A percentile compares a stretch with the other conserved stretches of the same genome.
phyloP scores from a whole-genome alignment of 495 filamentous ascomycete species.

The Cercophora samala region DNA sequence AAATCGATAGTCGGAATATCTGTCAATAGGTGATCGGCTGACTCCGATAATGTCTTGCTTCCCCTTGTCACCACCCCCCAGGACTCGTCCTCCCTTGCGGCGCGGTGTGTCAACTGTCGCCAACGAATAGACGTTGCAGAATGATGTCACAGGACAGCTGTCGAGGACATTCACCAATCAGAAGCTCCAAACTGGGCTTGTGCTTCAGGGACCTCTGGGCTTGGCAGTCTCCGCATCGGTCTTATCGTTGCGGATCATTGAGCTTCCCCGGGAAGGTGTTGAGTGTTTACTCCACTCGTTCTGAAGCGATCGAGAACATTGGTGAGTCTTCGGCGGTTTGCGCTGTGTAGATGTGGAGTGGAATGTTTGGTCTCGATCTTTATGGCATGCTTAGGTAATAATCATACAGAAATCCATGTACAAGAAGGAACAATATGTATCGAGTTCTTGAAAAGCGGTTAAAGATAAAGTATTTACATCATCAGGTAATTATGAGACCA shows the following conservation, averaged over 20 bases:
- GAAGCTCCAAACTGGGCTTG: not conserved
- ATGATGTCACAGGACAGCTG: conserved; percentile 32
- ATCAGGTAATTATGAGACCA: not conserved
- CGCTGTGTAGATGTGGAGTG: not conserved
- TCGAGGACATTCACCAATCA: conserved; percentile 9
- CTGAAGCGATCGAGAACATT: not conserved
- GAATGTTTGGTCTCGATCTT: no score
- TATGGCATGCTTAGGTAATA: not conserved
- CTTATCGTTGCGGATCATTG: not conserved
- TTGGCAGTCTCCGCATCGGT: not conserved
- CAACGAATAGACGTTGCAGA: conserved; percentile 20
- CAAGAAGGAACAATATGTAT: no score
- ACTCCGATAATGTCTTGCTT: conserved; percentile 1
- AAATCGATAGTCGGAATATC: not conserved
- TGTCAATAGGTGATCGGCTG: conserved; percentile 7
- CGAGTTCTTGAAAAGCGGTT: not conserved
- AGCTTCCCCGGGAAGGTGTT: not conserved
- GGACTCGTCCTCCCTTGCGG: not conserved
- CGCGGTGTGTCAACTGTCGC: conserved; percentile 6
- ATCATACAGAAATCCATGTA: no score
- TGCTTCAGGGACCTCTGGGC: not conserved
- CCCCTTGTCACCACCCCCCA: not conserved
- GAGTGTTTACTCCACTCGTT: not conserved
- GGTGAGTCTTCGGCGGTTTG: not conserved
- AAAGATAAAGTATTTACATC: not conserved